Evolutionary conservation across 2,329 filamentous ascomycete genomes (phyloP).

Genomic region (Aspergillus niger): DNA sequence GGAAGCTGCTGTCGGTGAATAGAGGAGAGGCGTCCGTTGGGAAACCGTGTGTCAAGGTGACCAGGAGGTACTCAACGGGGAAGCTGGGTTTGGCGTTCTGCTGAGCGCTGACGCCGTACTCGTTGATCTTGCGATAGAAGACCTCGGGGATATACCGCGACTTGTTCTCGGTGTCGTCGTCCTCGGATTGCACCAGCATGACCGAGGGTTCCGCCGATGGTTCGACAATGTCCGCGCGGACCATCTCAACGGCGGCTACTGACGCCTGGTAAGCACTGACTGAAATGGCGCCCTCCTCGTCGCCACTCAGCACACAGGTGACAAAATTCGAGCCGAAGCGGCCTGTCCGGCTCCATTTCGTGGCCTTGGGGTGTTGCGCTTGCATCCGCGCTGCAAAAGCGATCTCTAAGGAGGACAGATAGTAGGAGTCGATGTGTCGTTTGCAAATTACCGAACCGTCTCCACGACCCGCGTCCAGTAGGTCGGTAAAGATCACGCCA

Average conservation of each 20-base stretch:
- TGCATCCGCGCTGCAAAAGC: slow-evolving; percentile 86
- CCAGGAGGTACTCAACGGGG: slow-evolving; percentile 92
- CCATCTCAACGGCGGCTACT: slow-evolving; percentile 96
- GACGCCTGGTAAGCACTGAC: slow-evolving; percentile 94
- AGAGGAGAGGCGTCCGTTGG: slow-evolving; percentile 75
- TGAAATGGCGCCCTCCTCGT: slow-evolving; percentile 82
- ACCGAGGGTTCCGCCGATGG: slow-evolving; percentile 88
- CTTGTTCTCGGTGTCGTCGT: slow-evolving; percentile 68
- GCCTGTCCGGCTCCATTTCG: slow-evolving; percentile 96
- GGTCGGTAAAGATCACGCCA: slow-evolving; percentile 92
- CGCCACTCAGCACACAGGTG: slow-evolving; percentile 92
- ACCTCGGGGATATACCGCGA: slow-evolving; percentile 95
- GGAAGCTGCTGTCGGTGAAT: slow-evolving; percentile 73
- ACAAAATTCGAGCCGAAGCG: slow-evolving; percentile 95
- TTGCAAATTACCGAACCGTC: slow-evolving; percentile 92
- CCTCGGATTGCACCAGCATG: slow-evolving; percentile 93
- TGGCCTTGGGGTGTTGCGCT: slow-evolving; percentile 81
- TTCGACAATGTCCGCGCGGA: slow-evolving; percentile 89
- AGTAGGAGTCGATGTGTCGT: slow-evolving; percentile 93
- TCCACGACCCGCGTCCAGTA: slow-evolving; percentile 76
- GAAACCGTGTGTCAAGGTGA: slow-evolving; percentile 95
- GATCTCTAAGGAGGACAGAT: slow-evolving; percentile 87
- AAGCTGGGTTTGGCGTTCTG: slow-evolving; percentile 97
- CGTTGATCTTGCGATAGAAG: slow-evolving; percentile 93
- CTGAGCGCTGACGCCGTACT: slow-evolving; percentile 94